Evolutionary conservation across 208 protist species (phyloP).

Genomic region (Trichomonas vaginalis): DNA sequence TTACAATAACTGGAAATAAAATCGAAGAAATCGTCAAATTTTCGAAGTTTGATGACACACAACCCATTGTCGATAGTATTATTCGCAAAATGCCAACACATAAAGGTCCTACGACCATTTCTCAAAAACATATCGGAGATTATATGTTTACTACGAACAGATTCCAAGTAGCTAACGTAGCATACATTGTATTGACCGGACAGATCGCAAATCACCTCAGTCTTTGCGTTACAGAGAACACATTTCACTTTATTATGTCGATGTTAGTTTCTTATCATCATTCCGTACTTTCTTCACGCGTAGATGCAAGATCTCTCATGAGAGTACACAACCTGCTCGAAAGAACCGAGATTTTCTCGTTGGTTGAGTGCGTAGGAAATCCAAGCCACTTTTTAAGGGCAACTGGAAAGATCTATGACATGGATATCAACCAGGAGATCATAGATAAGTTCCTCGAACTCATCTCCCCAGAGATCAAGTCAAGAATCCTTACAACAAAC

Average conservation of each 20-base stretch:
- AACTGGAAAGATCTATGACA: neutral
- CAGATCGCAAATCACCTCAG: neutral
- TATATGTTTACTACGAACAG: neutral
- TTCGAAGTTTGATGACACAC: neutral
- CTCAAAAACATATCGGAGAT: neutral
- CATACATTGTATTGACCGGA: neutral
- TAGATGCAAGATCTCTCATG: neutral
- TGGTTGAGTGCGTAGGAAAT: neutral
- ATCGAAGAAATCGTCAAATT: neutral
- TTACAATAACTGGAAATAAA: neutral
- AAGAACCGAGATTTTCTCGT: neutral
- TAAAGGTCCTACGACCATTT: neutral
- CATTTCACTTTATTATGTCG: neutral
- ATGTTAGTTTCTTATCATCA: neutral
- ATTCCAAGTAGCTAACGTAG: neutral
- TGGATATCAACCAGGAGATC: neutral
- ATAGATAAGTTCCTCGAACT: neutral
- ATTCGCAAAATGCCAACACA: neutral
- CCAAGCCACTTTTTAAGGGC: neutral
- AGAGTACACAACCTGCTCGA: neutral
- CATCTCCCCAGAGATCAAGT: neutral
- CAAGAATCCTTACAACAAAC: neutral
- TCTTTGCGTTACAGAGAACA: neutral
- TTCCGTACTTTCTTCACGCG: neutral
- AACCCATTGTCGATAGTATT: neutral